A percentile compares a stretch with the other conserved stretches of the same genome.
These are phyloP conservation scores for Didymella segeticola DNA, from an alignment of 2,329 filamentous ascomycete species.

Conservation along the genomic window DNA sequence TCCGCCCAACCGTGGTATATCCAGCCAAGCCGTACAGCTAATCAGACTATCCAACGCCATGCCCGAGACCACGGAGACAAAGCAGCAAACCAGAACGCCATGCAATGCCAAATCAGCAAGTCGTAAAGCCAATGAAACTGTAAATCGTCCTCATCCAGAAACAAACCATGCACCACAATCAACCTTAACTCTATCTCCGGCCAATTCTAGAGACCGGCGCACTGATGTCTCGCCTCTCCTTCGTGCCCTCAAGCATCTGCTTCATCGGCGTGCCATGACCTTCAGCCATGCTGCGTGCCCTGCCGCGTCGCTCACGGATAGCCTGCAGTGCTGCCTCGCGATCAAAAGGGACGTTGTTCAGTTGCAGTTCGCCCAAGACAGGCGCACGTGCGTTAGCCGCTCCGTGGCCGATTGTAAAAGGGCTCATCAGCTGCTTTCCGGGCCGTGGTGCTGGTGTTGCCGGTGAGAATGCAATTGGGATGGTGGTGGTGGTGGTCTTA, in stretches of 20 bases:
- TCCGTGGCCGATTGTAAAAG: conserved; percentile 46
- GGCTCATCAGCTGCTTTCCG: conserved; percentile 36
- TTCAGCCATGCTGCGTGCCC: conserved; percentile 72
- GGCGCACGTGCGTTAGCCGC: conserved; percentile 39
- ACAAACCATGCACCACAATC: not conserved
- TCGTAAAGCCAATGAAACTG: conserved; percentile 19
- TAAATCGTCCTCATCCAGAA: conserved; percentile 1
- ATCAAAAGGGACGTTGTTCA: conserved; percentile 51
- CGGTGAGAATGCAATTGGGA: conserved; percentile 56
- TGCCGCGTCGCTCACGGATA: conserved; percentile 74
- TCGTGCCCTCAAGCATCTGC: conserved; percentile 62
- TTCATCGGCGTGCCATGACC: conserved; percentile 67
- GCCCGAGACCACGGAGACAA: conserved; percentile 8
- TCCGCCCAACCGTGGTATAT: conserved; percentile 34
- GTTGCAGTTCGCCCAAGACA: conserved; percentile 39
- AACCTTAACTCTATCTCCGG: conserved; percentile 27
- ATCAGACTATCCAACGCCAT: conserved; percentile 8
- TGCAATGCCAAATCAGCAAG: conserved; percentile 43
- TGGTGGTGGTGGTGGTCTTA: conserved; percentile 55
- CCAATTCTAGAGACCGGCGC: conserved; percentile 48
- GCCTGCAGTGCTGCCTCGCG: conserved; percentile 77
- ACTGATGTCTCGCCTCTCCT: conserved; percentile 55
- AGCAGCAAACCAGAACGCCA: conserved; percentile 35
- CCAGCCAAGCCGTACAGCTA: conserved; percentile 19
- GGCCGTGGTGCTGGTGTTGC: conserved; percentile 42